phyloP scores from a whole-genome alignment of 1,284 basidiomycete genomes.

The Sporisorium graminicola region DNA sequence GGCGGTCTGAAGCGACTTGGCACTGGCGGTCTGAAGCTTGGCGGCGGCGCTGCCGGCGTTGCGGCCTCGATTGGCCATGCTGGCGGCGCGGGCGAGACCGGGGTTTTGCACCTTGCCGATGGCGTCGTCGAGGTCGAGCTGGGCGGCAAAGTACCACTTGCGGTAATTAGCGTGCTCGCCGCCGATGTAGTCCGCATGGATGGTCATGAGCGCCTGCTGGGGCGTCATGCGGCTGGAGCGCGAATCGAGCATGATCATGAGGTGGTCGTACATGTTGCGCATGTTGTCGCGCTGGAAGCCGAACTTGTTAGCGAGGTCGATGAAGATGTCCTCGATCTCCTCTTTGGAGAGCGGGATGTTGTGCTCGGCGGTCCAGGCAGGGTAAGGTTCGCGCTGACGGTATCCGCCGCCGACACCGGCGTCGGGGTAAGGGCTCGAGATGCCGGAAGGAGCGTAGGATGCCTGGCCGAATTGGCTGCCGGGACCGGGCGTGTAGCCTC shows the following conservation, averaged over 20 bases:
- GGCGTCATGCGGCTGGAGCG: slow-evolving; percentile 84
- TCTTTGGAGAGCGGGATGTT: slow-evolving; percentile 97
- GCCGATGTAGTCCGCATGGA: slow-evolving; percentile 99
- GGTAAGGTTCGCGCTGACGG: slow-evolving; percentile 79
- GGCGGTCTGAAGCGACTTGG: slow-evolving; percentile 85
- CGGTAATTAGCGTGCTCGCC: slow-evolving; percentile 75
- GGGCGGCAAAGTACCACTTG: slow-evolving; percentile 97
- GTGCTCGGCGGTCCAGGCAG: slow-evolving; percentile 91
- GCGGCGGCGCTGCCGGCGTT: slow-evolving; percentile 67
- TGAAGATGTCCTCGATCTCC: slow-evolving; percentile 98
- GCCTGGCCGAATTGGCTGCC: slow-evolving; percentile 52
- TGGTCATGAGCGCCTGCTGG: slow-evolving; percentile 87
- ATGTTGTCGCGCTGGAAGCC: slow-evolving; percentile 89
- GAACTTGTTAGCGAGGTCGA: slow-evolving; percentile 98
- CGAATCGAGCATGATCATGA: slow-evolving; percentile 94
- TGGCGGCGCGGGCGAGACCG: slow-evolving; percentile 84
- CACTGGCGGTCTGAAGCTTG: slow-evolving; percentile 75
- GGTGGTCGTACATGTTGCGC: slow-evolving; percentile 87
- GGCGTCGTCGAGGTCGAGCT: slow-evolving; percentile 97
- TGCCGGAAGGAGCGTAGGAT: slow-evolving; percentile 61
- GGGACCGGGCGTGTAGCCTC: slow-evolving; percentile 52
- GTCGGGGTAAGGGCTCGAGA: slow-evolving; percentile 58
- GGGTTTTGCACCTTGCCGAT: slow-evolving; percentile 93
- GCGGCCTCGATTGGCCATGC: slow-evolving; percentile 75
- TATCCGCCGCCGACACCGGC: slow-evolving; percentile 55